Conservation (phyloP, 257 asterid genomes). For the Rehmannia glutinosa region DNA sequence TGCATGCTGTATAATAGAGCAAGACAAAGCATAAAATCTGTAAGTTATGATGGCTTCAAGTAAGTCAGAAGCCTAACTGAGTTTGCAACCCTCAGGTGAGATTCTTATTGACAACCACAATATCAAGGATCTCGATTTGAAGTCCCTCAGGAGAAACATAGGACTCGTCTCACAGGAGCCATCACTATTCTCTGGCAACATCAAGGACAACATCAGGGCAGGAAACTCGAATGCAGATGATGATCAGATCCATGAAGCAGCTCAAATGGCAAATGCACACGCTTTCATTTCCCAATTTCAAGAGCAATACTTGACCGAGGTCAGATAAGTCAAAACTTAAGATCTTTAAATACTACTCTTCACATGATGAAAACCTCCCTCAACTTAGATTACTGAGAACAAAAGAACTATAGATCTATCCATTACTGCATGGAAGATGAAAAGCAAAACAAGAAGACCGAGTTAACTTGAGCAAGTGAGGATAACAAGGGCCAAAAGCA, state of each 20-base stretch:
- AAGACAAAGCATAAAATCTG: neutral
- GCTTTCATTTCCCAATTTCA: conserved; percentile 73
- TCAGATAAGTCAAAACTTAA: conserved; percentile 16
- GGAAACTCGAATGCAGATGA: conserved; percentile 64
- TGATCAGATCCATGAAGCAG: conserved; percentile 50
- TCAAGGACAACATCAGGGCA: conserved; percentile 62
- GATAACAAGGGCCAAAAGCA: too few relatives aligned
- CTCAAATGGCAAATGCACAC: conserved; percentile 80
- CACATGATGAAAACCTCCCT: too few relatives aligned
- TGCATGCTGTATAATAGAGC: neutral
- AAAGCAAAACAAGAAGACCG: too few relatives aligned
- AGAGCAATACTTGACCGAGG: conserved; percentile 69
- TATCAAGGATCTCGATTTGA: conserved; percentile 67
- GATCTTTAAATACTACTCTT: neutral
- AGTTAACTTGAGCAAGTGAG: too few relatives aligned
- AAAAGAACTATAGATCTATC: too few relatives aligned
- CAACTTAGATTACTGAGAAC: too few relatives aligned
- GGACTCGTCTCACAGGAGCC: conserved; percentile 93
- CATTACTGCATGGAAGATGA: too few relatives aligned
- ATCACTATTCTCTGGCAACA: conserved; percentile 66
- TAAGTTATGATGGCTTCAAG: neutral
- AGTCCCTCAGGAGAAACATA: conserved; percentile 63
- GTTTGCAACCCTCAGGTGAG: conserved; percentile 40
- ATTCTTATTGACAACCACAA: conserved; percentile 61
- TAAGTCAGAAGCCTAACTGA: conserved; percentile 20